phyloP scores from a whole-genome alignment of 352 stramenopile species.

The Globisporangium cederbergense region DNA sequence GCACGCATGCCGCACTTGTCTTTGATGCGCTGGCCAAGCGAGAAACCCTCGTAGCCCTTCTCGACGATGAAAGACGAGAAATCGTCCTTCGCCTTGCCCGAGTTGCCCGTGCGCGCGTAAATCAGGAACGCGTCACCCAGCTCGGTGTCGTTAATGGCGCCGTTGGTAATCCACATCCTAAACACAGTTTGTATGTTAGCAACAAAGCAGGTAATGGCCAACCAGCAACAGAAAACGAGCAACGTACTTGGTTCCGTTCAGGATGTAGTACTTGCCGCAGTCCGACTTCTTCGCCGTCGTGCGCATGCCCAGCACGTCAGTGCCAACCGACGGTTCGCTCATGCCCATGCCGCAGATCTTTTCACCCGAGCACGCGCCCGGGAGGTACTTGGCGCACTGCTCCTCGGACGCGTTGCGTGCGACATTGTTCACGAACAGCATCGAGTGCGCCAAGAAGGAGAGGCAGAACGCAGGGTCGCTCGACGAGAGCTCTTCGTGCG shows the following conservation, averaged over 20 bases:
- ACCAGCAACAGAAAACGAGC: neutral
- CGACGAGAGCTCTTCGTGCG: conserved; percentile 95
- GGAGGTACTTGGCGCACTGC: conserved; percentile 89
- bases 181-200: conserved; percentile 1
- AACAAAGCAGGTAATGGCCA: neutral
- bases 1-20: conserved; percentile 98
- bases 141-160: conserved; percentile 92
- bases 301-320: conserved; percentile 94
- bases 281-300: conserved; percentile 90
- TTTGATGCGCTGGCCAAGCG: conserved; percentile 96
- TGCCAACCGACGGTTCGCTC: conserved; percentile 96
- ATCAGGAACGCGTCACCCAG: conserved; percentile 98
- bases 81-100: conserved; percentile 81
- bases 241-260: conserved; percentile 82
- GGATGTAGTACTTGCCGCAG: conserved; percentile 89
- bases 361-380: conserved; percentile 88
- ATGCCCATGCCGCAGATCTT: conserved; percentile 99
- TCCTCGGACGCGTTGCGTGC: conserved; percentile 85
- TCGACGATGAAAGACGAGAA: conserved; percentile 98
- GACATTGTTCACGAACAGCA: conserved; percentile 94
- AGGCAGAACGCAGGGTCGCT: conserved; percentile 98
- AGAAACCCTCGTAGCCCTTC: conserved; percentile 96
- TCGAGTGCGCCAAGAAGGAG: conserved; percentile 94
- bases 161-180: conserved; percentile 99
- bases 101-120: conserved; percentile 94